These are phyloP conservation scores for Solanum clarkiae DNA, from an alignment of 257 asterid species.

Conservation along the genomic window DNA sequence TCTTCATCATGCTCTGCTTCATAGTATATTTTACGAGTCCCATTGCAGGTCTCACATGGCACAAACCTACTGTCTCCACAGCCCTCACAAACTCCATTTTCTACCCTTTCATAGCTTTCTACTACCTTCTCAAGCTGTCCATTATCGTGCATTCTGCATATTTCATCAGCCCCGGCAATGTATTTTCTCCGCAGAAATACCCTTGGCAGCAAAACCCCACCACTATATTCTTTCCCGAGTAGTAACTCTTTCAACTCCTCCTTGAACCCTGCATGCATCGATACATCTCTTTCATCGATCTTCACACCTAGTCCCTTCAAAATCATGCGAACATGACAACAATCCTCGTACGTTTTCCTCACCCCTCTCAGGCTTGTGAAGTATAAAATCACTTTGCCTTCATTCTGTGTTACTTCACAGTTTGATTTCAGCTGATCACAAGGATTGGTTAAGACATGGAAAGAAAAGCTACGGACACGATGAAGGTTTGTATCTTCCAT, in stretches of 20 bases:
- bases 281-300: too few relatives aligned
- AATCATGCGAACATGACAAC: too few relatives aligned
- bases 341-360: too few relatives aligned
- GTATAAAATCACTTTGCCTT: constrained; percentile 38
- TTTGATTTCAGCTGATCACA: constrained; percentile 30
- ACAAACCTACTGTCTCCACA: constrained; percentile 77
- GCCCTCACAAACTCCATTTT: constrained; percentile 40
- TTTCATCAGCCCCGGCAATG: constrained; percentile 76
- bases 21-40: constrained; percentile 69
- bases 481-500: constrained; percentile 66
- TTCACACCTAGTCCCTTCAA: too few relatives aligned
- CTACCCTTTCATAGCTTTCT: constrained; percentile 43
- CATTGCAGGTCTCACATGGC: constrained; percentile 80
- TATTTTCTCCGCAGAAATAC: constrained; percentile 45
- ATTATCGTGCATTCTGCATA: constrained; percentile 55
- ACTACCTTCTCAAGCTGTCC: constrained; percentile 49
- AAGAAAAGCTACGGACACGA: constrained; percentile 63
- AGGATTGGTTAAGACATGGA: constrained; percentile 13
- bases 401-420: constrained; percentile 3
- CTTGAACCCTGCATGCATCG: too few relatives aligned
- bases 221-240: constrained; percentile 29
- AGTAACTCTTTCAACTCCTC: background rate
- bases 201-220: constrained; percentile 50
- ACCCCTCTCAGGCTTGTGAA: constrained; percentile 53
- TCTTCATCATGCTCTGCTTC: constrained; percentile 37